Base-by-base conservation (phyloP, 352 stramenopile genomes). In the Blastocystis sp. region DNA sequence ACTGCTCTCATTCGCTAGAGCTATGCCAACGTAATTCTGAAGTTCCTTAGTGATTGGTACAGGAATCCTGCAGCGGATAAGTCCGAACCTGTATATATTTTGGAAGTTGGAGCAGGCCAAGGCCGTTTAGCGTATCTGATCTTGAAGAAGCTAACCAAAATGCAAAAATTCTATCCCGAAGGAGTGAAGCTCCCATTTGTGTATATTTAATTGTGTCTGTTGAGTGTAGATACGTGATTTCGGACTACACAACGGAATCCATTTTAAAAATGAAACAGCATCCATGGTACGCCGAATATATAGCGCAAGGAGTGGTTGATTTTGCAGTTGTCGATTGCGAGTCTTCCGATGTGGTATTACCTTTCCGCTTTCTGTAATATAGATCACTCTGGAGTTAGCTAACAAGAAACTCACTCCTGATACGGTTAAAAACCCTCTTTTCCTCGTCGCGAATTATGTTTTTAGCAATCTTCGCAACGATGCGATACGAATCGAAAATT, bases 21-120 rank as follows among this genome's bases (percentile, higher is more conserved):
- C n/a, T 87, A 87, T 43, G 77, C 77, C 24, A 87, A 78, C 32
- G 42, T 87, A 42, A 74, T 87, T 63, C 39, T 87, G 24, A 87
- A 78, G 65, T 87, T 87, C 51, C 46, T 87, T 21, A 87, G 46
- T 43, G 77, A 87, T 51, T 87, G 65, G 59, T 87, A 66, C 52
- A 61, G 49, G 52, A 87, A 19, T 12, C 19, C 32, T 35, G 16
- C 0, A 16, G 19, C 39, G 27, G 77, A 87, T 63, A 51, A 51
- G 19, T 65, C 37, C 1, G 14, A 87, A 75, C 77, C 77, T 77
- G 49, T 87, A 65, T 87, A 87, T 87, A 75, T 87, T 43, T 21
- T 87, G 6, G 77, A 87, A 74, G 56, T 78, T 27, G 77, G 77
- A 75, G 77, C 77, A n/a, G 77, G 77, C 11, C 77, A 87, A 37